Percentiles rank a stretch among this genome's conserved stretches.
These are phyloP conservation scores for Russula virescens DNA, from an alignment of 768 basidiomycete species.

Conservation along the genomic window DNA sequence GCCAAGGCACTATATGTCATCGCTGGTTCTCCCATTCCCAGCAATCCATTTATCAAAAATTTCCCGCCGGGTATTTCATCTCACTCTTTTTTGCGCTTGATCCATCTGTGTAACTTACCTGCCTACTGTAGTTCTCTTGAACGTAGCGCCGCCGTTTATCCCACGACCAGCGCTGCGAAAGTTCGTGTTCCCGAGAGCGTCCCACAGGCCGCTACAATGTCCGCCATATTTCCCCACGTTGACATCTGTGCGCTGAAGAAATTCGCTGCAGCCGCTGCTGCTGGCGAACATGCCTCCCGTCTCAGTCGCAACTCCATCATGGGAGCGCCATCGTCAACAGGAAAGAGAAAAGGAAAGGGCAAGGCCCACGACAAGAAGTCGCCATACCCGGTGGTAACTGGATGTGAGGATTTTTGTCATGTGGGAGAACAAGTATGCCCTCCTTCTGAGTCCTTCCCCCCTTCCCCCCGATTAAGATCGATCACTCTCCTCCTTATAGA, in stretches of 20 bases:
- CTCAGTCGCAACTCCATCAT: conserved; percentile 11
- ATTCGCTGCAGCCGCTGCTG: conserved; percentile 29
- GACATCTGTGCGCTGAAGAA: conserved; percentile 28
- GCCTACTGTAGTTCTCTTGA: neutral
- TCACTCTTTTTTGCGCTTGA: neutral
- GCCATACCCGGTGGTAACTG: conserved; percentile 25
- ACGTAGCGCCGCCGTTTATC: neutral
- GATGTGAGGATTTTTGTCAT: conserved; percentile 28
- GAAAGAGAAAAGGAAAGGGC: conserved; percentile 13
- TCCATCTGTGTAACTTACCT: neutral
- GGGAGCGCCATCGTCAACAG: conserved; percentile 6
- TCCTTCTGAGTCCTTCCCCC: neutral
- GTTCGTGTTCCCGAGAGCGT: neutral
- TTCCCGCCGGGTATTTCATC: neutral
- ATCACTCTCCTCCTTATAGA: conserved; percentile 20
- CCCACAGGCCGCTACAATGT: conserved; percentile 5
- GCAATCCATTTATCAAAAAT: neutral
- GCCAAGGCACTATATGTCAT: conserved; percentile 10
- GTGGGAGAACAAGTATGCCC: conserved; percentile 29
- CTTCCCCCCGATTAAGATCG: neutral
- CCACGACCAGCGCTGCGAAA: neutral
- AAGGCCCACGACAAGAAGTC: conserved; percentile 16
- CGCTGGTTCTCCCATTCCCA: neutral
- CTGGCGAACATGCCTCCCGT: conserved; percentile 25
- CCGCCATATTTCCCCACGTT: conserved; percentile 29